These are phyloP conservation scores for Diaporthe sp. DNA, from an alignment of 2,329 filamentous ascomycete species.

Conservation along the genomic window DNA sequence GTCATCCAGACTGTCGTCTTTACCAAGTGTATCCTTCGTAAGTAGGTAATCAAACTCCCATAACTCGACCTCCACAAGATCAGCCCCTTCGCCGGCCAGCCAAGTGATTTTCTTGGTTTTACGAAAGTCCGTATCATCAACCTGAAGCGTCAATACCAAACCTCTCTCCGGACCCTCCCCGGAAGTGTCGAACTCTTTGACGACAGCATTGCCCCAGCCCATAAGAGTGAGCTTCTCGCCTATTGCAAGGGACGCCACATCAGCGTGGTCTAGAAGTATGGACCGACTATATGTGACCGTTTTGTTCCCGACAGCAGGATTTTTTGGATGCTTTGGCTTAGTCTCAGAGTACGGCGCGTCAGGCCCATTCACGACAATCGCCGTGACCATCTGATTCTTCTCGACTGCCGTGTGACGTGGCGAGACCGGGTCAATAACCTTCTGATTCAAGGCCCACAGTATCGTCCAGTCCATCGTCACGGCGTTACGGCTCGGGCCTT, in stretches of 20 bases:
- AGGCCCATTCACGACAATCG: conserved; percentile 76
- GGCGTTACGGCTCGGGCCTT: conserved; percentile 86
- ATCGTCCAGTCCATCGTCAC: conserved; percentile 86
- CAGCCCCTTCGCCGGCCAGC: conserved; percentile 80
- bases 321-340: conserved; percentile 91
- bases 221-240: conserved; percentile 95
- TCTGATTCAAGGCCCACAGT: conserved; percentile 83
- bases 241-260: conserved; percentile 83
- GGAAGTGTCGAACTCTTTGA: conserved; percentile 70
- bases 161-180: conserved; percentile 71
- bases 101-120: conserved; percentile 98
- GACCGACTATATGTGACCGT: conserved; percentile 83
- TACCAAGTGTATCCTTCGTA: conserved; percentile 93
- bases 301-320: conserved; percentile 85
- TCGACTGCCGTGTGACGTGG: conserved; percentile 81
- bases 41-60: conserved; percentile 97
- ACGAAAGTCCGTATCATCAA: conserved; percentile 92
- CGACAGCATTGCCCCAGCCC: conserved; percentile 94
- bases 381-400: conserved; percentile 78
- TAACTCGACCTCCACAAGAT: conserved; percentile 84
- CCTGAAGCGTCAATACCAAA: conserved; percentile 85
- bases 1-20: conserved; percentile 87
- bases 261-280: conserved; percentile 87
- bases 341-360: conserved; percentile 75
- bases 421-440: conserved; percentile 82